Evolutionary conservation across 31 red algal genomes (phyloP).

Genomic region (Bonnemaisonia californica): DNA sequence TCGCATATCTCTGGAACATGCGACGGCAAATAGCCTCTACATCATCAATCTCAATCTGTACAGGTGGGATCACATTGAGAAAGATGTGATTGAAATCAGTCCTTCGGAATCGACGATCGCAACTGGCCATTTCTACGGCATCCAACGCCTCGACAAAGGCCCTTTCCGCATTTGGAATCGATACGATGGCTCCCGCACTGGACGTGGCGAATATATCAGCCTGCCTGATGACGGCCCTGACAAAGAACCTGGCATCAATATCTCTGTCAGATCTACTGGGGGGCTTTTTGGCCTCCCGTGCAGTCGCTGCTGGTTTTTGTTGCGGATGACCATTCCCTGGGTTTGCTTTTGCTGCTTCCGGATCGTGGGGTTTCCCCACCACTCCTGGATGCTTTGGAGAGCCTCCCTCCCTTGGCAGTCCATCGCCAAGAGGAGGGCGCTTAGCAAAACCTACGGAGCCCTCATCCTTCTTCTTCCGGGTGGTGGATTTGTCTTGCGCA

Average conservation of each 20-base stretch:
- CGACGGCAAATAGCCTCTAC: conserved; percentile 90
- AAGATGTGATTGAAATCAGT: conserved; percentile 98
- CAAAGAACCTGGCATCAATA: conserved; percentile 95
- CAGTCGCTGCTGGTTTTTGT: not conserved
- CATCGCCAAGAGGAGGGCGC: conserved; percentile 22
- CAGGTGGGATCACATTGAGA: conserved; percentile 83
- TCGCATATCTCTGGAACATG: conserved; percentile 91
- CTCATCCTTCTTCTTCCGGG: conserved; percentile 28
- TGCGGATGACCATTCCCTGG: not conserved
- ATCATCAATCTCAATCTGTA: conserved; percentile 92
- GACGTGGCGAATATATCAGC: conserved; percentile 76
- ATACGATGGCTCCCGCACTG: conserved; percentile 67
- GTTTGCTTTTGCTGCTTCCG: not conserved
- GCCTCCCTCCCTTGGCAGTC: not conserved
- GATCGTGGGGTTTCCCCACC: not conserved
- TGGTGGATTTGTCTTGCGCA: conserved; percentile 78
- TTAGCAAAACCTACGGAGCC: conserved; percentile 9
- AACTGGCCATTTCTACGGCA: conserved; percentile 94
- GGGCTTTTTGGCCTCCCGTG: conserved; percentile 18
- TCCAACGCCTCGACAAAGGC: conserved; percentile 96
- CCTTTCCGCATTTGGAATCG: conserved; percentile 91
- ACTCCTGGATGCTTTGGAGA: not conserved
- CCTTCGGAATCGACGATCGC: conserved; percentile 84
- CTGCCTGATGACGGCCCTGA: conserved; percentile 90
- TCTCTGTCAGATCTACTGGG: conserved; percentile 49